phyloP scores from a whole-genome alignment of 768 basidiomycete genomes.

The Mycena vulgaris region DNA sequence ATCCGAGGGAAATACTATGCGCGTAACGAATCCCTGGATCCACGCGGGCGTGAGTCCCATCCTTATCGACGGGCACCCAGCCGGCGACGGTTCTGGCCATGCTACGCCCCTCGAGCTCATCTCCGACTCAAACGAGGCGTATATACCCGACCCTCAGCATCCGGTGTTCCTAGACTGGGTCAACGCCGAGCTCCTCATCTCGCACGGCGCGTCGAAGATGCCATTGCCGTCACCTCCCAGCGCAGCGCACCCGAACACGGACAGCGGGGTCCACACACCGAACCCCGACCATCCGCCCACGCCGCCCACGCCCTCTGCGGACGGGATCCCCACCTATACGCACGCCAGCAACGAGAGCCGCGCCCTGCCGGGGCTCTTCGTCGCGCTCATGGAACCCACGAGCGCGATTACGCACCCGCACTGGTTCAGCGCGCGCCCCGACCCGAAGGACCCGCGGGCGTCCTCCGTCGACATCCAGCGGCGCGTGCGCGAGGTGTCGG shows the following conservation, averaged over 20 bases:
- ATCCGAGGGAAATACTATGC: constrained; percentile 71
- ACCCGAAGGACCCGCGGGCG: constrained; percentile 44
- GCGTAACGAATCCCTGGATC: constrained; percentile 79
- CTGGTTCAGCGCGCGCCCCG: constrained; percentile 58
- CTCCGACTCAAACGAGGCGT: constrained; percentile 59
- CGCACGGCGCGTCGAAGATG: constrained; percentile 60
- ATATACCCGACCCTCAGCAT: constrained; percentile 59
- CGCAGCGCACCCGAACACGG: constrained; percentile 20
- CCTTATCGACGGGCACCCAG: constrained; percentile 38
- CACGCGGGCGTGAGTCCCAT: constrained; percentile 58
- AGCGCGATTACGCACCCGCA: constrained; percentile 61
- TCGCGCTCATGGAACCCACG: constrained; percentile 74
- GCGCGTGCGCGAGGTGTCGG: constrained; percentile 36
- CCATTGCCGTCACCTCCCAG: constrained; percentile 43
- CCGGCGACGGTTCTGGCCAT: constrained; percentile 35
- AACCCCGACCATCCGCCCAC: constrained; percentile 33
- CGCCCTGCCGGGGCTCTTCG: constrained; percentile 65
- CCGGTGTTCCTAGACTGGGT: constrained; percentile 80
- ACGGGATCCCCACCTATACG: constrained; percentile 63
- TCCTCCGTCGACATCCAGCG: constrained; percentile 38
- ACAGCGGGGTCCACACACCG: constrained; percentile 2
- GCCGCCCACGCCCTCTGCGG: constrained; percentile 37
- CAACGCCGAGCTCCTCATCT: constrained; percentile 87
- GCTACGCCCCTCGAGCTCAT: constrained; percentile 59
- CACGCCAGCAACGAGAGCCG: constrained; percentile 68